phyloP scores from a whole-genome alignment of 192 early-diverging fungal species.

The Rhizophagus clarus region DNA sequence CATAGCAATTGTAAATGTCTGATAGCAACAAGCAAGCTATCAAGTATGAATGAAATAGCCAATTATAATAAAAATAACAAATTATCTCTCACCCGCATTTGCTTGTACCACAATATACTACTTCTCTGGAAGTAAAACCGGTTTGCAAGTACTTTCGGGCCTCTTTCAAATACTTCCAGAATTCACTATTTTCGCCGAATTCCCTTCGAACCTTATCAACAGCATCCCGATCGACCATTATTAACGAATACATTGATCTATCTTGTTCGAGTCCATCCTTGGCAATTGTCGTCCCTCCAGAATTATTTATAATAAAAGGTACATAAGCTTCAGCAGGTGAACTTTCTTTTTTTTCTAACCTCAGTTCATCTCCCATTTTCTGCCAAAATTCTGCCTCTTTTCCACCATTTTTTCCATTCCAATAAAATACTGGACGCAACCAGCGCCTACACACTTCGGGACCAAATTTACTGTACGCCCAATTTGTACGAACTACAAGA shows the following conservation, averaged over 20 bases:
- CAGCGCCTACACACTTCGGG: conserved; percentile 37
- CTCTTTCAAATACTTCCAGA: conserved; percentile 54
- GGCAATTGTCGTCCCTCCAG: background rate
- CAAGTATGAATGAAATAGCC: background rate
- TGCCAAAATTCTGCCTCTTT: conserved; percentile 36
- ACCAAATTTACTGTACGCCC: conserved; percentile 51
- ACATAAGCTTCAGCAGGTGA: conserved; percentile 59
- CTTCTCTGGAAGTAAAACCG: conserved; percentile 36
- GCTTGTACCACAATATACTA: conserved; percentile 54
- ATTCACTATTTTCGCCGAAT: conserved; percentile 31
- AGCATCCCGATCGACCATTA: conserved; percentile 56
- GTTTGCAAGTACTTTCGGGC: conserved; percentile 52
- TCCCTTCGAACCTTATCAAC: conserved; percentile 44
- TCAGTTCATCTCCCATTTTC: conserved; percentile 36
- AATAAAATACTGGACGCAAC: conserved; percentile 58
- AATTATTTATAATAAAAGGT: conserved; percentile 30
- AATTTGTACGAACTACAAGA: conserved; percentile 55
- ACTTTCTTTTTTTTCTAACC: conserved; percentile 57
- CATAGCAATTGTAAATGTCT: background rate
- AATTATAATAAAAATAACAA: no score
- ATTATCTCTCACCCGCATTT: conserved; percentile 48
- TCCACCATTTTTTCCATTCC: conserved; percentile 58
- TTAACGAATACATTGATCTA: conserved; percentile 50
- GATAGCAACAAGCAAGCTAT: background rate
- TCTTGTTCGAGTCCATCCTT: conserved; percentile 2